Evolutionary conservation across 2,329 filamentous ascomycete species (phyloP).

Genomic region (Didymella pinodella): DNA sequence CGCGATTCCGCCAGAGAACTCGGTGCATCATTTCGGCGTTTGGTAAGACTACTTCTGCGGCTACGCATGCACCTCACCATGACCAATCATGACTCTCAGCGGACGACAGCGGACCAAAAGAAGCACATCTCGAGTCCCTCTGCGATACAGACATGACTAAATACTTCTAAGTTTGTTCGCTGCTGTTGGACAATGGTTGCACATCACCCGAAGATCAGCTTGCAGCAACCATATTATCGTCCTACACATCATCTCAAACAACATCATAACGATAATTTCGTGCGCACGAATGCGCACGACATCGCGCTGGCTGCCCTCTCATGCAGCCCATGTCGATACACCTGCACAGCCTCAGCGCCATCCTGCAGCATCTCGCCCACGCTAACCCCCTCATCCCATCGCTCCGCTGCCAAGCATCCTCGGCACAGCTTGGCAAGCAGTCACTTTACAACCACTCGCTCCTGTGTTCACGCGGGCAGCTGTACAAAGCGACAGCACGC

Average conservation of each 20-base stretch:
- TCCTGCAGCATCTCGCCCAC: slow-evolving; percentile 33
- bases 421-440: slow-evolving; percentile 8
- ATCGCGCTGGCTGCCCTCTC: slow-evolving; percentile 13
- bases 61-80: slow-evolving; percentile 30
- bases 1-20: slow-evolving; percentile 10
- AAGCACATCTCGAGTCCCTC: background rate
- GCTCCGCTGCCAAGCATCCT: slow-evolving; percentile 28
- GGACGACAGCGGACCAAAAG: slow-evolving; percentile 19
- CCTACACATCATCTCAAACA: slow-evolving; percentile 14
- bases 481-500: slow-evolving; percentile 2
- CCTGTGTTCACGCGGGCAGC: background rate
- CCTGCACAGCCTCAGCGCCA: slow-evolving; percentile 47
- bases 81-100: slow-evolving; percentile 21
- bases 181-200: slow-evolving; percentile 11
- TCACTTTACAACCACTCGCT: background rate
- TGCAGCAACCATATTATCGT: slow-evolving; percentile 10
- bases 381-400: slow-evolving; percentile 23
- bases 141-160: slow-evolving; percentile 5
- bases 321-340: slow-evolving; percentile 28
- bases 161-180: slow-evolving; percentile 1
- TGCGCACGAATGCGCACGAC: slow-evolving; percentile 16
- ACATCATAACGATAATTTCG: slow-evolving; percentile 8
- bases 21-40: slow-evolving; percentile 28
- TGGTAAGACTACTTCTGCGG: slow-evolving; percentile 28
- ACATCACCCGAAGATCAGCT: slow-evolving; percentile 21